These are phyloP conservation scores for Euphrasia arctica DNA, from an alignment of 305 asterid genomes.

Conservation along the genomic window DNA sequence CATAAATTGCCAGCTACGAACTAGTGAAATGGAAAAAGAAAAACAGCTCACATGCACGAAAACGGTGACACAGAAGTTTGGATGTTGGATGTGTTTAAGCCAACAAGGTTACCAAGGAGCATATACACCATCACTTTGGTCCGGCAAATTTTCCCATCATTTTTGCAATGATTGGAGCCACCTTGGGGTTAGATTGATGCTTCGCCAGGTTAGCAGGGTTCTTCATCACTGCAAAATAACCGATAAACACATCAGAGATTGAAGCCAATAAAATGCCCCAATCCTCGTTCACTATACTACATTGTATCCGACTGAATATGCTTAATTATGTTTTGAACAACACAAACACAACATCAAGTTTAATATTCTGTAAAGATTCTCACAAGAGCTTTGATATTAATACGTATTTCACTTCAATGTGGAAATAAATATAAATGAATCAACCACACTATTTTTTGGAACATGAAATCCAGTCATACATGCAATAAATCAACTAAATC, in stretches of 20 bases:
- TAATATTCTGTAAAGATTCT: neutral
- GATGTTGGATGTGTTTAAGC: neutral
- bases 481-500: neutral
- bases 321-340: neutral
- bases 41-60: neutral
- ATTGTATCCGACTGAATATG: neutral
- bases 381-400: neutral
- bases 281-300: neutral
- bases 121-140: conserved; percentile 28
- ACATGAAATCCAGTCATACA: conserved; percentile 1
- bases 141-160: conserved; percentile 86
- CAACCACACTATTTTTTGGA: neutral
- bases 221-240: conserved; percentile 72
- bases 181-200: conserved; percentile 88
- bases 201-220: conserved; percentile 88
- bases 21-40: neutral
- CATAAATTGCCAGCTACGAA: neutral
- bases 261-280: neutral
- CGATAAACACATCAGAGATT: conserved; percentile 16
- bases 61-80: neutral
- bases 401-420: neutral
- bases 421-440: neutral
- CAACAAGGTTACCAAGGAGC: conserved; percentile 8
- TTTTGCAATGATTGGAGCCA: conserved; percentile 78
- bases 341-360: neutral